Conservation (phyloP, 1,284 basidiomycete species). For the Fistulinella cinereoalba region DNA sequence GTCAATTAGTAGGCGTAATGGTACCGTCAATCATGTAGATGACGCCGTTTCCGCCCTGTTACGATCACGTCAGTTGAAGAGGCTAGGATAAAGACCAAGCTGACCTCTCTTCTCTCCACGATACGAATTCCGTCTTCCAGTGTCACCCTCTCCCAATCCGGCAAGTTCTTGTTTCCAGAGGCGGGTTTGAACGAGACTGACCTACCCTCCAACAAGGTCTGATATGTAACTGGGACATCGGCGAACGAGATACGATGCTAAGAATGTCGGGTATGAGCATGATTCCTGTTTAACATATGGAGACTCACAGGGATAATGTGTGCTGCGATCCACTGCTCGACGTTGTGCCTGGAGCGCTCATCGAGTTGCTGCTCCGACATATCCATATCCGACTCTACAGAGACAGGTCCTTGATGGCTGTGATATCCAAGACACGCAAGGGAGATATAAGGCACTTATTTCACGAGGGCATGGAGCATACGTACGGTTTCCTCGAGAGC, state of each 20-base stretch:
- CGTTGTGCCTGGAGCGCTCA: constrained; percentile 53
- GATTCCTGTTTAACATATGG: too few relatives aligned
- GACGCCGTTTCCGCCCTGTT: constrained; percentile 65
- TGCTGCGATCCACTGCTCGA: constrained; percentile 68
- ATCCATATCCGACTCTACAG: constrained; percentile 42
- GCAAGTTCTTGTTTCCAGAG: constrained; percentile 36
- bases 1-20: constrained; percentile 34
- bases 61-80: constrained; percentile 1
- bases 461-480: too few relatives aligned
- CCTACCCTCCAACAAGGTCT: constrained; percentile 55
- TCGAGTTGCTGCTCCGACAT: constrained; percentile 67
- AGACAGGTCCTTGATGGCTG: constrained; percentile 55
- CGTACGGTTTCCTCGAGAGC: constrained; percentile 70
- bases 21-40: constrained; percentile 71
- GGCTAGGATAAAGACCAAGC: not conserved
- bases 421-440: not conserved
- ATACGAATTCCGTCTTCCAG: constrained; percentile 55
- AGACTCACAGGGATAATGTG: constrained; percentile 68
- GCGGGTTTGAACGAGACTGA: constrained; percentile 48
- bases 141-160: constrained; percentile 56
- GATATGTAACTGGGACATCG: constrained; percentile 30
- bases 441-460: too few relatives aligned
- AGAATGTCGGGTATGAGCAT: too few relatives aligned
- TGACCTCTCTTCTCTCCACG: constrained; percentile 42
- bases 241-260: constrained; percentile 33